phyloP scores from a whole-genome alignment of 1,284 basidiomycete genomes.

The Ganoderma multipileum region DNA sequence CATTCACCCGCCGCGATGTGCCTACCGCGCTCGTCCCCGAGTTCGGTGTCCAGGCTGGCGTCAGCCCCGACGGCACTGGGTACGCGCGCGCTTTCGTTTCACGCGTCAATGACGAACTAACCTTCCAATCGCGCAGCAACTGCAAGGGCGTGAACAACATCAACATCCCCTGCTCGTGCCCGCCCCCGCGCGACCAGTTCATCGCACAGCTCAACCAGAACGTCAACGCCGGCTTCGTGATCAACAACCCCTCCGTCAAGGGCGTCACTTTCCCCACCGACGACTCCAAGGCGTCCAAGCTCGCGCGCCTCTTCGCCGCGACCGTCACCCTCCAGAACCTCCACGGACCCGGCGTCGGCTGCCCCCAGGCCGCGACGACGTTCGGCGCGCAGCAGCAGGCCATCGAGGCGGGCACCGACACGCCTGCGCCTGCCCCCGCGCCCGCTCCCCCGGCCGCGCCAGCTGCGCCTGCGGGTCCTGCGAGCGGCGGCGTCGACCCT shows the following conservation, averaged over 20 bases:
- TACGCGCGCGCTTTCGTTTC: slow-evolving; percentile 19
- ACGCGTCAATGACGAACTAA: background rate
- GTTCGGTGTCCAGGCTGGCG: slow-evolving; percentile 55
- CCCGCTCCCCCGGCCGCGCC: slow-evolving; percentile 11
- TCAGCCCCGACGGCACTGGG: slow-evolving; percentile 59
- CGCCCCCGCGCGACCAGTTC: slow-evolving; percentile 43
- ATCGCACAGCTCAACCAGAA: slow-evolving; percentile 59
- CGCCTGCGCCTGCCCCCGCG: slow-evolving; percentile 15
- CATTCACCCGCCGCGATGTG: slow-evolving; percentile 11
- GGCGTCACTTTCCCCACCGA: slow-evolving; percentile 64
- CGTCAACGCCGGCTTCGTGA: slow-evolving; percentile 62
- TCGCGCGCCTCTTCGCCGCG: slow-evolving; percentile 56
- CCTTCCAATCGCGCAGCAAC: slow-evolving; percentile 26
- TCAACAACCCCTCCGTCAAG: slow-evolving; percentile 63
- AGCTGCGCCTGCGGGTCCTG: slow-evolving; percentile 6
- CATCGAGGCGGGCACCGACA: slow-evolving; percentile 32
- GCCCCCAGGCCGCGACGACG: slow-evolving; percentile 46
- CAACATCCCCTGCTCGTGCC: slow-evolving; percentile 53
- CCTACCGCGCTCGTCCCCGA: slow-evolving; percentile 58
- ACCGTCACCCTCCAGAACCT: slow-evolving; percentile 47
- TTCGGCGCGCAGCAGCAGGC: slow-evolving; percentile 40
- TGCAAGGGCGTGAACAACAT: slow-evolving; percentile 37
- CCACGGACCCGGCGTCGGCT: slow-evolving; percentile 46
- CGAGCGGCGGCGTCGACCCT: slow-evolving; percentile 18
- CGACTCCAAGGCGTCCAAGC: slow-evolving; percentile 55